Evolutionary conservation across 176 grass and related monocot species (phyloP), one percentile per base, ranked within the genome.

Genomic region (Triticum timopheevii): DNA sequence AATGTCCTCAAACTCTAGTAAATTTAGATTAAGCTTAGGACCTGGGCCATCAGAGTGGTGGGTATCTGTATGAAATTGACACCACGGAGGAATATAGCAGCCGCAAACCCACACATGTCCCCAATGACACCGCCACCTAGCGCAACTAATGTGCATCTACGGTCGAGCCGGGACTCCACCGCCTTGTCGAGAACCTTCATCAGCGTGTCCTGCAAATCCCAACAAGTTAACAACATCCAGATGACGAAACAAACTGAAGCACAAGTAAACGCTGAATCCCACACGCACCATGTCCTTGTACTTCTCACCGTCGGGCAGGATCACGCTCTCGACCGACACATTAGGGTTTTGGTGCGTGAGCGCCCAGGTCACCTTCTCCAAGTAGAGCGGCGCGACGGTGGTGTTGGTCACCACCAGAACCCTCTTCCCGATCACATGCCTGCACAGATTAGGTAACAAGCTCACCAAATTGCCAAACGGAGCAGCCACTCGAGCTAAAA

Each of bases 41-140:
- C 94, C 92, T 96, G 92, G 16, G 97, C 94, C 97, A 99, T 99
- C 67, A 93, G 80, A 88, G 97, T 96, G 59, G 94, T 99, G 7
- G 97, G 97, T 86, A 99, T 99, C 80, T 99, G 94, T 93, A 99
- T 94, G 84, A 99, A 96, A 91, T 99, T 99, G 90, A 99, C 97
- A 16, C 97, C 97, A 27, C 92, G 94, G 40, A 99, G 88, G 83
- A 93, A 99, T 24, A 92, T 73, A 28, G 94, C 90, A 16, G 94
- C 94, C 2, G 94, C 94, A 70, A 93, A 99, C 28, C 92, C 94
- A 3, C 97, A 99, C 97, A 98, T 96, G 50, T 99, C 97, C 39
- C 97, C 96, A 49, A 99, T 94, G 77, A 99, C 97, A 40, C 97
- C 92, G 64, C 97, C 97, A 3, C 94, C 92, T 59, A 99, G 87